These are phyloP conservation scores for Calocybe gambosa DNA, from an alignment of 1,284 basidiomycete species.

Conservation along the genomic window DNA sequence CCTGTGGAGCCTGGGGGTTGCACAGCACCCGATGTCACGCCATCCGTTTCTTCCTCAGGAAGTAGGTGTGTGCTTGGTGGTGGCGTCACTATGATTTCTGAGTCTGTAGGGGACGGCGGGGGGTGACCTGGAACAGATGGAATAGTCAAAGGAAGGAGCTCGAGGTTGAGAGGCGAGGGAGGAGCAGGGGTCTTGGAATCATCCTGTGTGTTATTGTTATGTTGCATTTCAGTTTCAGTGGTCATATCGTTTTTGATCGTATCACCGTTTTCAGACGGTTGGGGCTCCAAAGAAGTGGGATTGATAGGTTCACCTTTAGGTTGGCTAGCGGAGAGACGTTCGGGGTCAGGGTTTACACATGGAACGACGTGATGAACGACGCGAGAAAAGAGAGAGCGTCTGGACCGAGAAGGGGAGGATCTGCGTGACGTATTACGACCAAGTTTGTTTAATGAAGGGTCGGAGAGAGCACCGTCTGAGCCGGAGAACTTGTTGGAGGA, in stretches of 20 bases:
- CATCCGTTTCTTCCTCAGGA: constrained; percentile 42
- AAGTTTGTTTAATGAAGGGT: constrained; percentile 25
- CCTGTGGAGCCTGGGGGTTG: constrained; percentile 41
- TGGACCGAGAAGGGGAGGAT: constrained; percentile 16
- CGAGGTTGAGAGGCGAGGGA: constrained; percentile 9
- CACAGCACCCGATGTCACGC: constrained; percentile 47
- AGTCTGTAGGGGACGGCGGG: constrained; percentile 27
- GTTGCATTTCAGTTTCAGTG: constrained; percentile 12
- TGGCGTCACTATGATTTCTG: constrained; percentile 36
- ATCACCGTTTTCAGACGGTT: constrained; percentile 1
- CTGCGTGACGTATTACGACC: constrained; percentile 3
- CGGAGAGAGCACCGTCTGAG: constrained; percentile 25
- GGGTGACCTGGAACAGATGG: constrained; percentile 25
- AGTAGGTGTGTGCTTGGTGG: constrained; percentile 35
- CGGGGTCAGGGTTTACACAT: constrained; percentile 21
- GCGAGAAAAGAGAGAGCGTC: constrained; percentile 23
- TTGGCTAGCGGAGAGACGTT: constrained; percentile 2
- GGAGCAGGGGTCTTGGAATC: constrained; percentile 8
- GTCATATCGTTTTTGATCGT: constrained; percentile 1
- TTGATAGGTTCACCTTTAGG: neutral
- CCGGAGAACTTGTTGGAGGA: constrained; percentile 26
- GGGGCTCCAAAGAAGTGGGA: constrained; percentile 4
- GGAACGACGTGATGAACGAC: constrained; percentile 25
- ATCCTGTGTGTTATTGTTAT: constrained; percentile 13
- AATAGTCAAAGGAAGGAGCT: constrained; percentile 15